Evolutionary conservation across 306 rosid species (phyloP).

Genomic region (Cyamopsis tetragonoloba): DNA sequence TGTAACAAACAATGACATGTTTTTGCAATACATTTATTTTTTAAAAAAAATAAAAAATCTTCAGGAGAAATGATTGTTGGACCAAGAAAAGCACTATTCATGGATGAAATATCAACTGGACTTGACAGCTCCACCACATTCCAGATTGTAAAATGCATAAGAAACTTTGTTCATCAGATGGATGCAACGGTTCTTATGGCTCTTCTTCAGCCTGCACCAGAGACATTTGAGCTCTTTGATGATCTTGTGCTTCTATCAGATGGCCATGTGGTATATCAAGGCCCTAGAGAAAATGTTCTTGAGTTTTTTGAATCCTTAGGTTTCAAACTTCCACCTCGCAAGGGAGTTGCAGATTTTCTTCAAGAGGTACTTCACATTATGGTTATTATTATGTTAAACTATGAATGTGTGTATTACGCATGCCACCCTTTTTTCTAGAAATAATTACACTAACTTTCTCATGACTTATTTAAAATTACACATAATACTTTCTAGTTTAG

Average conservation of each 20-base stretch:
- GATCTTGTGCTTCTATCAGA: constrained; percentile 73
- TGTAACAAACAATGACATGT: not conserved
- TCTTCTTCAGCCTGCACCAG: constrained; percentile 95
- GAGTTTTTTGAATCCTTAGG: constrained; percentile 76
- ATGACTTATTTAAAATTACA: no score
- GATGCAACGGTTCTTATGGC: constrained; percentile 77
- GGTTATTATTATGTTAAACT: no score
- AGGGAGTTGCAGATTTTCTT: constrained; percentile 87
- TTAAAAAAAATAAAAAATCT: no score
- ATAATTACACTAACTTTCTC: no score
- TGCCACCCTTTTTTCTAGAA: no score
- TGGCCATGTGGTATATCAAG: constrained; percentile 73
- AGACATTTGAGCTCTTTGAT: constrained; percentile 85
- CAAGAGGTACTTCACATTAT: constrained; percentile 91
- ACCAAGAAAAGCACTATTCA: constrained; percentile 74
- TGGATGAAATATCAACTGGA: constrained; percentile 97
- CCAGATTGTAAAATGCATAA: constrained; percentile 72
- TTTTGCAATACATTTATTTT: constrained; percentile 1
- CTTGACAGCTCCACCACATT: constrained; percentile 88
- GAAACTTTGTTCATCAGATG: constrained; percentile 84
- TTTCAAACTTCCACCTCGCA: constrained; percentile 68
- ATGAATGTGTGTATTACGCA: no score
- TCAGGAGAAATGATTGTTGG: constrained; percentile 91
- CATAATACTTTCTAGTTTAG: no score
- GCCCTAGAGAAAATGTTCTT: constrained; percentile 62